A percentile compares a stretch with the other conserved stretches of the same genome.
These are phyloP conservation scores for Sarcomyxa edulis DNA, from an alignment of 768 basidiomycete species.

Conservation along the genomic window DNA sequence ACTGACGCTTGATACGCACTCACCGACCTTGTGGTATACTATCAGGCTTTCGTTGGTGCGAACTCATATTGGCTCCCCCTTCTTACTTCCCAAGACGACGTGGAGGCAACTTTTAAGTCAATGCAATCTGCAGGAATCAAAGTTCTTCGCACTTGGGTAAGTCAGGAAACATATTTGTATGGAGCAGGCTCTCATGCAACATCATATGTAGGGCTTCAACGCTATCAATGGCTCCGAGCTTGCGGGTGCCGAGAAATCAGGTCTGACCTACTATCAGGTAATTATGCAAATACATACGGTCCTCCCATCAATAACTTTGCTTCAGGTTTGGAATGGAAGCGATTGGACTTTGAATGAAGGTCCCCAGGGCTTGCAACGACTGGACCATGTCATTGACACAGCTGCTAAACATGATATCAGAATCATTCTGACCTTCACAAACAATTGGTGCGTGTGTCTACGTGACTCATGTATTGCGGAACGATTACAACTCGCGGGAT, in stretches of 20 bases:
- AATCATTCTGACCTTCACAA: slow-evolving; percentile 48
- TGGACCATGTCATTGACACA: slow-evolving; percentile 45
- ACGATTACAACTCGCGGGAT: slow-evolving; percentile 2
- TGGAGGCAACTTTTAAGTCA: slow-evolving; percentile 41
- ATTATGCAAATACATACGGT: neutral
- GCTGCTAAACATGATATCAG: slow-evolving; percentile 47
- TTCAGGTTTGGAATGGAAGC: slow-evolving; percentile 47
- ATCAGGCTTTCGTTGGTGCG: slow-evolving; percentile 43
- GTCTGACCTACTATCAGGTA: slow-evolving; percentile 47
- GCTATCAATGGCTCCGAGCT: slow-evolving; percentile 41
- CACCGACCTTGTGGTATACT: neutral
- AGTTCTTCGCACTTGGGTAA: slow-evolving; percentile 51
- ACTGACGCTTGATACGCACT: neutral
- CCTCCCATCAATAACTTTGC: neutral
- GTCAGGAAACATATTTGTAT: neutral
- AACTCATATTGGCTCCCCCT: slow-evolving; percentile 58
- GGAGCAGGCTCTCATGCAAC: neutral
- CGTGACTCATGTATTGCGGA: neutral
- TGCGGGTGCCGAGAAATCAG: slow-evolving; percentile 32
- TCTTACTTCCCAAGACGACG: slow-evolving; percentile 39
- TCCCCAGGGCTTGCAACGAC: slow-evolving; percentile 46
- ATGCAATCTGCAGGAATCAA: slow-evolving; percentile 46
- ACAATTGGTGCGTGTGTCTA: slow-evolving; percentile 38
- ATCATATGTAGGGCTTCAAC: slow-evolving; percentile 32
- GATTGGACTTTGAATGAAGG: slow-evolving; percentile 47